Percentiles rank a stretch among this genome's conserved stretches.
These are phyloP conservation scores for Cladobotryum protrusum DNA, from an alignment of 2,329 filamentous ascomycete genomes.

Conservation along the genomic window DNA sequence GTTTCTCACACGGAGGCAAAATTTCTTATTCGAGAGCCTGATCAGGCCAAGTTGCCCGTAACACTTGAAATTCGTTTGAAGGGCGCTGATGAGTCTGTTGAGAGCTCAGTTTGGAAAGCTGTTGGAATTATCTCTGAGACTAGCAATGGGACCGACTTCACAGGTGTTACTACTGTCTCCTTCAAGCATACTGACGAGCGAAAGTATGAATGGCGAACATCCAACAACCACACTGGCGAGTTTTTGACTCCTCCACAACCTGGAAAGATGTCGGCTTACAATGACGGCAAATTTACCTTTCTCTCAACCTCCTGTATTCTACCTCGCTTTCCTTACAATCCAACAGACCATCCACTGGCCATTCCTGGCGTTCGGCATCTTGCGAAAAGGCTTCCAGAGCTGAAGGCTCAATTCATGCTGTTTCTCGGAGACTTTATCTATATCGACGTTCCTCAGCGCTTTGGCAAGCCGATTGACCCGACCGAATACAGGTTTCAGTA, in stretches of 20 bases:
- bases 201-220: conserved; percentile 76
- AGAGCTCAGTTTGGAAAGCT: conserved; percentile 58
- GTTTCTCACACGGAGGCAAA: conserved; percentile 75
- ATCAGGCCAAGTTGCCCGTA: conserved; percentile 68
- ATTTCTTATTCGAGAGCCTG: conserved; percentile 78
- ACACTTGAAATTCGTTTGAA: conserved; percentile 59
- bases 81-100: conserved; percentile 43
- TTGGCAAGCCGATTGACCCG: conserved; percentile 58
- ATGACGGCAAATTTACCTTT: conserved; percentile 75
- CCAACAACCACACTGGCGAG: conserved; percentile 77
- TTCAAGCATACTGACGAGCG: conserved; percentile 61
- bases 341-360: conserved; percentile 72
- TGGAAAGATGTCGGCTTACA: conserved; percentile 54
- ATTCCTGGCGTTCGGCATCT: conserved; percentile 77
- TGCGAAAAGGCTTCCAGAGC: conserved; percentile 61
- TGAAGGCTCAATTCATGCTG: conserved; percentile 74
- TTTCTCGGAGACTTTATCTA: conserved; percentile 87
- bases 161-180: conserved; percentile 60
- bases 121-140: conserved; percentile 61
- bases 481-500: conserved; percentile 82
- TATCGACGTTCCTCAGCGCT: conserved; percentile 76
- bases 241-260: conserved; percentile 71
- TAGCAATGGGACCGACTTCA: conserved; percentile 76
- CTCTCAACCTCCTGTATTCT: conserved; percentile 91
- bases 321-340: conserved; percentile 81